Evolutionary conservation across 768 basidiomycete genomes (phyloP), one percentile per base, ranked within the genome.

Genomic region (Russula olivacea): DNA sequence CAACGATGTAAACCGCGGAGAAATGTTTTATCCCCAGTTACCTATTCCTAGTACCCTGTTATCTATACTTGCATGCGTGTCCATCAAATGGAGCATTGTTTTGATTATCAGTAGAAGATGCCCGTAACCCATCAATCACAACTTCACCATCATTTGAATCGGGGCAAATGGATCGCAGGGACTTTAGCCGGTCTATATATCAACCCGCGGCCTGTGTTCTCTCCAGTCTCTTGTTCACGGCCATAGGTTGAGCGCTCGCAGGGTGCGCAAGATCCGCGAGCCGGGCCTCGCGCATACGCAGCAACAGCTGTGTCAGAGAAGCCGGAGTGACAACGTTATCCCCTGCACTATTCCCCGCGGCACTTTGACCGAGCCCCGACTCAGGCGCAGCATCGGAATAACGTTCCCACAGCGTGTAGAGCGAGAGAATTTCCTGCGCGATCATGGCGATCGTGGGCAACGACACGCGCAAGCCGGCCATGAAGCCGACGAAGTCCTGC

Each of bases 331-430:
- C 79, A 34, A 77, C 68, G 23, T 41, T 59, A 4, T 73, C 74
- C 28, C 68, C 71, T 8, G 52, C 21, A 41, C 55, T 67, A 7
- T 71, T 60, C 14, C 51, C 61, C 10, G 53, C 71, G 11, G 66
- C 65, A 15, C 62, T 63, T 0, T 32, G 58, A 1, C 58, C 54
- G 23, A 60, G 61, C 45, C 15, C 69, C 53, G n/a, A 62, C 62
- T 0, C 74, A 11, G 78, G 70, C 4, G 75, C 76, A 49, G 88
- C 84, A 64, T 91, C 88, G 60, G 84, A 85, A 74, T 92, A 93
- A 10, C 83, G 78, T 43, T 90, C 89, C 93, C 95, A 98, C 0
- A 94, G 80, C 5, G 89, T 83, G 74, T 98, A 98, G 38, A 97
- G 74, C 4, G 89, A 84, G 58, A 98, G 80, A 66, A 98, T 91